Evolutionary conservation across 1,284 basidiomycete genomes (phyloP).

Genomic region (Trichosporon coremiiforme): DNA sequence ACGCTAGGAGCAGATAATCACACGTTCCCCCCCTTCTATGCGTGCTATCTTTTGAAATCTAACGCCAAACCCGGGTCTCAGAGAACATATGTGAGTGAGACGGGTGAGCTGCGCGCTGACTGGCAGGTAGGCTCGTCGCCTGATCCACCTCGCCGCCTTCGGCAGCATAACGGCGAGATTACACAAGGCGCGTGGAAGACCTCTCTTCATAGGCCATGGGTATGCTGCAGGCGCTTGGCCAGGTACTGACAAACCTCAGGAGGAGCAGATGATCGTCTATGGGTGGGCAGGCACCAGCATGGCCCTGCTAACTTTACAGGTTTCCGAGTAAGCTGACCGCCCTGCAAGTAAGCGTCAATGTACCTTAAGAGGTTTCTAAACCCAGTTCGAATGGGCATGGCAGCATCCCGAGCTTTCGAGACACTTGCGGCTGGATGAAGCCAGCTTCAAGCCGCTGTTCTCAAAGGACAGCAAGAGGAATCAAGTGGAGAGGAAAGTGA

Average conservation of each 20-base stretch:
- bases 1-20: conserved; percentile 61
- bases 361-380: background rate
- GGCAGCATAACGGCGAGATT: conserved; percentile 85
- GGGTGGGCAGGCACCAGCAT: conserved; percentile 50
- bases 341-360: conserved; percentile 56
- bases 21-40: conserved; percentile 75
- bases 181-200: conserved; percentile 76
- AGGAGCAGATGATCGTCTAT: conserved; percentile 83
- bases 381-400: conserved; percentile 90
- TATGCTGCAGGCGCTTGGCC: conserved; percentile 38
- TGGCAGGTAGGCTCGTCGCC: conserved; percentile 77
- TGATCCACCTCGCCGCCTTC: conserved; percentile 71
- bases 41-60: conserved; percentile 82
- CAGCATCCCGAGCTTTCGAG: conserved; percentile 66
- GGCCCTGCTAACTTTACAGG: conserved; percentile 48
- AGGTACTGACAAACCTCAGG: conserved; percentile 31
- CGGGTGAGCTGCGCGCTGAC: background rate
- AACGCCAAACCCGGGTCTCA: conserved; percentile 63
- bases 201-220: conserved; percentile 72
- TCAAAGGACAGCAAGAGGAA: conserved; percentile 48
- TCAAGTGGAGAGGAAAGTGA: conserved; percentile 45
- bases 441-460: conserved; percentile 37
- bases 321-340: conserved; percentile 84
- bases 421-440: conserved; percentile 47
- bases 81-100: conserved; percentile 60